Evolutionary conservation across 345 rosid species (phyloP).

Genomic region (Pugionium cornutum): DNA sequence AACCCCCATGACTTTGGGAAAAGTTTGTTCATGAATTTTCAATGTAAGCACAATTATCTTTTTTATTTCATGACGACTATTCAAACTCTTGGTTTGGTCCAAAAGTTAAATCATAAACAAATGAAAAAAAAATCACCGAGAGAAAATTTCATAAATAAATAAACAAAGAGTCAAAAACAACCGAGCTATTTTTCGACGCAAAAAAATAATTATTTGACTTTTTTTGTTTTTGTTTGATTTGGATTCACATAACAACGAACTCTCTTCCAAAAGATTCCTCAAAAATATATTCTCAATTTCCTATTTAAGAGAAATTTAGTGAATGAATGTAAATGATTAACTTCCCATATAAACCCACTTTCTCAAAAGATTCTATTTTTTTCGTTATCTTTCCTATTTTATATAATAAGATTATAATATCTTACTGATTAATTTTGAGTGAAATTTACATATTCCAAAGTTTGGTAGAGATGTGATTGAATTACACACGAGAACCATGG

Average conservation of each 20-base stretch:
- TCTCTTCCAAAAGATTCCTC: not conserved
- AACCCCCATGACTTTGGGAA: conserved; percentile 19
- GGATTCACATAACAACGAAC: conserved; percentile 1
- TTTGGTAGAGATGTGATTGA: conserved; percentile 1
- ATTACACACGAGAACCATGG: conserved; percentile 15
- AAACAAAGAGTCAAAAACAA: not conserved
- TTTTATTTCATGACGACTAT: not conserved
- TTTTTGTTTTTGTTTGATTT: not conserved
- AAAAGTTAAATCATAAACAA: not conserved
- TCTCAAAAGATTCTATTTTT: not conserved
- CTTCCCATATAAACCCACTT: conserved; percentile 6
- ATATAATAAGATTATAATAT: not conserved
- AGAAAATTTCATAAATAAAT: not conserved
- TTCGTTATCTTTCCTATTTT: not conserved
- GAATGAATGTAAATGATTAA: not conserved
- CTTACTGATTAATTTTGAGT: not conserved
- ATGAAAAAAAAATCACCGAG: not conserved
- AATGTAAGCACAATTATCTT: not conserved
- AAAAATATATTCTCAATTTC: conserved; percentile 14
- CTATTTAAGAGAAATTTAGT: not conserved
- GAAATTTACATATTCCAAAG: not conserved
- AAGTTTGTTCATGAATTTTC: conserved; percentile 1
- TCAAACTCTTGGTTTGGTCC: conserved; percentile 3
- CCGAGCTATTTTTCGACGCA: not conserved
- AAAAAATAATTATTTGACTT: not conserved